Evolutionary conservation across 305 asterid genomes (phyloP), one percentile per base, ranked within the genome.

Genomic region (Plantago coronopus): DNA sequence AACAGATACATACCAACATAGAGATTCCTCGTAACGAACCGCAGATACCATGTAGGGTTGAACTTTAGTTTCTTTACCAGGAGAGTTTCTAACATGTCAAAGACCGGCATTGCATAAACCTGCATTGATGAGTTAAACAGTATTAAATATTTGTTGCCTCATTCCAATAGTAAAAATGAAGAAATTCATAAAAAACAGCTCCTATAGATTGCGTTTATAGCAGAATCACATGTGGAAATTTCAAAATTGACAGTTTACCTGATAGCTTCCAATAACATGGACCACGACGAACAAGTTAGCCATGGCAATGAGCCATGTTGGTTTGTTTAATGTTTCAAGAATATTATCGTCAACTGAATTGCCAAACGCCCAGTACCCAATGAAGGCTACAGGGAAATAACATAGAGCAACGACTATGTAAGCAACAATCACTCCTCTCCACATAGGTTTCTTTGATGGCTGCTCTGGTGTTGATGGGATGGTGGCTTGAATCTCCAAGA

Each of bases 81-180:
- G 44, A 83, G 63, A 3, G 95, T 81, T 68, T 89, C 97, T n/a
- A 84, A 64, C 95, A 87, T 89, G 84, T 87, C 97, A 66, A 89
- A 89, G 62, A 89, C 95, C 2, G 95, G 97, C 95, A 89, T 87
- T 6, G 95, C 95, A 29, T 84, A 87, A 55, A 87, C 76, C 95
- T 86, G 77, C 72, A 68, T 17, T 11, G 37, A 38, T 59, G 12
- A 62, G 31, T 14, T 25, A 59, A 17, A 53, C 37, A 58, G 47
- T 42, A 21, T 57, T 21, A 57, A 0, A 13, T 25, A 31, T 45
- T 58, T 48, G 10, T 31, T 29, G 29, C 20, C 19, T 37, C 47
- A 5, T 55, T 15, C 14, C 43, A 20, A 50, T 11, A 23, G 21
- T 14, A 7, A 50, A 10, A 47, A 34, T 0, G 17, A 51, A 25